Base-by-base conservation (phyloP, 805 yeast genomes). In the Sugiyamaella americana region DNA sequence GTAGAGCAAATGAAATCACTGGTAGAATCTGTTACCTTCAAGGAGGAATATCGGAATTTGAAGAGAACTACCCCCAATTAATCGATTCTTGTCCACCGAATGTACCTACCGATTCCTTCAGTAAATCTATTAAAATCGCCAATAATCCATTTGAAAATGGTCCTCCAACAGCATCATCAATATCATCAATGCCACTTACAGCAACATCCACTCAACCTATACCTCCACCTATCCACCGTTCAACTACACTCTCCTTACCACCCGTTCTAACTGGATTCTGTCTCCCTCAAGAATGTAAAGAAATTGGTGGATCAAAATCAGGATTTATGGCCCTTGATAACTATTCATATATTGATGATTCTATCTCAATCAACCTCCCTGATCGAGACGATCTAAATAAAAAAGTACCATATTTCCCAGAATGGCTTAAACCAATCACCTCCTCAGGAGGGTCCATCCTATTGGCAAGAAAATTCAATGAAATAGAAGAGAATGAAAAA, bases 401-500 rank as follows among this genome's bases (percentile, higher is more conserved):
- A 30, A 32, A 40, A 16, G 18, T 22, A 35, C 46, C 52, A 4
- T 44, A 40, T 18, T 63, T 82, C 43, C 87, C 88, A 1, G 37
- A 44, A 1, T 84, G 89, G 89, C 66, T 82, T 22, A 56, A 57
- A 24, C 47, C 58, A 21, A 57, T 71, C 20, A 63, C 63, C 2
- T 53, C 60, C 11, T 67, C 65, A 48, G 42, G 54, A 3, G 75
- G 75, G 2, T 68, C 75, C 2, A 56, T 67, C 29, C 49, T 58
- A 1, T 60, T 71, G 5, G 68, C 79, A 1, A 73, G 76, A 22
- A 70, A 79, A 52, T 89, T 87, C 62, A 75, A 76, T 53, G 66
- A 66, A 40, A 67, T 89, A 39, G 96, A 91, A 65, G 65, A 75
- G 40, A 71, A 75, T 23, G 97, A 89, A 60, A 78, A 79, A 52